Percentiles rank a stretch among this genome's conserved stretches.
These are phyloP conservation scores for Elongisporangium anandrum DNA, from an alignment of 352 stramenopile genomes.

Conservation along the genomic window DNA sequence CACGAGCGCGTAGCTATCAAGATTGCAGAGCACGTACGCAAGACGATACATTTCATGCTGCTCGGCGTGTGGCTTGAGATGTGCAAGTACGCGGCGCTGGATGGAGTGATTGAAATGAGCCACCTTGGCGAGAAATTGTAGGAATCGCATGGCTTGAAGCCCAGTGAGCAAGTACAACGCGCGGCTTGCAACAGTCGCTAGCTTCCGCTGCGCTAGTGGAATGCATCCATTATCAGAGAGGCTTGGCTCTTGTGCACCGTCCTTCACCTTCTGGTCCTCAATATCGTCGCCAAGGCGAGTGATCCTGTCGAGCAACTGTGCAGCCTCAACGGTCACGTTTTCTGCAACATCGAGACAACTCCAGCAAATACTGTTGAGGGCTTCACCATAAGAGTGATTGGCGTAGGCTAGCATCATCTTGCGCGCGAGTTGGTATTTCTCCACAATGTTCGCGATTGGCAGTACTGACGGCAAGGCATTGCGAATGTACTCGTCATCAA, in stretches of 20 bases:
- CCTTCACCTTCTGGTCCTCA: background rate
- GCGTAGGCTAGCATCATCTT: constrained; percentile 54
- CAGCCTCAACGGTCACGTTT: constrained; percentile 61
- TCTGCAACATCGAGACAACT: constrained; percentile 67
- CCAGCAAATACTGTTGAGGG: constrained; percentile 61
- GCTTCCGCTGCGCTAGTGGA: constrained; percentile 3
- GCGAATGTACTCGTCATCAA: constrained; percentile 58
- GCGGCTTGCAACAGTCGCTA: constrained; percentile 18
- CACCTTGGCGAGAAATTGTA: constrained; percentile 69
- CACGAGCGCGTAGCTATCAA: constrained; percentile 38
- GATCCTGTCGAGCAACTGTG: constrained; percentile 53
- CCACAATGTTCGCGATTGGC: constrained; percentile 44
- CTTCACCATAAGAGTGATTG: constrained; percentile 45
- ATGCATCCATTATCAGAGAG: background rate
- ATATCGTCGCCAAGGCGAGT: constrained; percentile 17
- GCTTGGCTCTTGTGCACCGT: background rate
- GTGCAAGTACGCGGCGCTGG: constrained; percentile 37
- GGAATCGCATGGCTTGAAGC: constrained; percentile 42
- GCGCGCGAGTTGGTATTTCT: constrained; percentile 47
- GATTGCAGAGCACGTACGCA: constrained; percentile 31
- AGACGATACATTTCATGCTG: constrained; percentile 49
- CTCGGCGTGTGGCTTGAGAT: constrained; percentile 36
- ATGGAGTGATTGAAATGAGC: constrained; percentile 55
- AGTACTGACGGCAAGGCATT: constrained; percentile 55
- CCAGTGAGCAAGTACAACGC: constrained; percentile 60